These are phyloP conservation scores for Aspergillus proliferans DNA, from an alignment of 2,329 filamentous ascomycete species.

Conservation along the genomic window DNA sequence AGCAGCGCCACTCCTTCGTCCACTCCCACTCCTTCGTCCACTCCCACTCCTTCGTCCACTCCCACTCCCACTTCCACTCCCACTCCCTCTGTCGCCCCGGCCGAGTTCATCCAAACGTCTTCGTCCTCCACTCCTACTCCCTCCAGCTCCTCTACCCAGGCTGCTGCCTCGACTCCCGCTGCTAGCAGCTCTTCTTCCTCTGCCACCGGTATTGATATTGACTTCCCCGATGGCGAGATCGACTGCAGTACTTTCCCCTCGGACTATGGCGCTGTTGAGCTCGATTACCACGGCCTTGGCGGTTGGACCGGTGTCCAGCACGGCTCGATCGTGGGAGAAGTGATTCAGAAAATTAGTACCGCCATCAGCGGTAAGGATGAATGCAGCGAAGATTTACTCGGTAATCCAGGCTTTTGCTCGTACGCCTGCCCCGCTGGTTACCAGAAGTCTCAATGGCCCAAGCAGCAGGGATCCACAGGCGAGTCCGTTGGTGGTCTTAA, in stretches of 20 bases:
- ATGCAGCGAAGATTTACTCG: no score
- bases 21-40: constrained; percentile 20
- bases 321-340: constrained; percentile 44
- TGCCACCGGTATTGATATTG: constrained; percentile 52
- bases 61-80: constrained; percentile 24
- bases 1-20: constrained; percentile 24
- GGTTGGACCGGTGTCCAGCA: constrained; percentile 79
- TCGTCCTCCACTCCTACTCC: constrained; percentile 14
- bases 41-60: no score
- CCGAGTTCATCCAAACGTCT: constrained; percentile 49
- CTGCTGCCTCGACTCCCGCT: constrained; percentile 8
- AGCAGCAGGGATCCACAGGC: constrained; percentile 66
- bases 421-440: constrained; percentile 90
- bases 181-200: constrained; percentile 18
- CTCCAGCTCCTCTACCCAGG: constrained; percentile 9
- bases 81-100: constrained; percentile 28
- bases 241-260: constrained; percentile 69
- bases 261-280: constrained; percentile 68
- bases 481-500: constrained; percentile 84
- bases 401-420: constrained; percentile 47
- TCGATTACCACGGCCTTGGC: constrained; percentile 61
- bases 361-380: constrained; percentile 34
- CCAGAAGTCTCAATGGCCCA: constrained; percentile 86
- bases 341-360: constrained; percentile 62
- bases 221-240: constrained; percentile 71